A percentile compares a stretch with the other conserved stretches of the same genome.
These are phyloP conservation scores for Paraglomus occultum DNA, from an alignment of 192 early-diverging fungal genomes.

Conservation along the genomic window DNA sequence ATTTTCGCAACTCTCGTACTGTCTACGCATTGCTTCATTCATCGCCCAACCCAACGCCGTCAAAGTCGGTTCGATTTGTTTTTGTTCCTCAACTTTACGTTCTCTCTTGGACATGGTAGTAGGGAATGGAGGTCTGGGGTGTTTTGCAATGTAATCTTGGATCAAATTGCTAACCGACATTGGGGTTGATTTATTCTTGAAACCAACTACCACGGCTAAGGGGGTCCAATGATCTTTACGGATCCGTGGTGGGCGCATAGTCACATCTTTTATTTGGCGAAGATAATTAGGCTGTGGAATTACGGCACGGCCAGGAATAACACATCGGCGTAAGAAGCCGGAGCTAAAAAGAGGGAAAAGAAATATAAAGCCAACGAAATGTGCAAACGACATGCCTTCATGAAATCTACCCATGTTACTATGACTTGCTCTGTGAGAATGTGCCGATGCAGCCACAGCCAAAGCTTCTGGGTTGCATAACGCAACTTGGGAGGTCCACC, in stretches of 20 bases:
- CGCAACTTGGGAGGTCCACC: too few relatives aligned
- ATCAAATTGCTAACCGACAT: slow-evolving; percentile 29
- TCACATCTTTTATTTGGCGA: slow-evolving; percentile 17
- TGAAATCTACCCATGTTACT: too few relatives aligned
- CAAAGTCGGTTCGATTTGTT: slow-evolving; percentile 14
- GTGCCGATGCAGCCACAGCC: too few relatives aligned
- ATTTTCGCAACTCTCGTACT: slow-evolving; percentile 20
- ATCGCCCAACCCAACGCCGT: neutral
- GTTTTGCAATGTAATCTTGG: slow-evolving; percentile 26
- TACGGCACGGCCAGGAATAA: too few relatives aligned
- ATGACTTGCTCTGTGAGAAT: too few relatives aligned
- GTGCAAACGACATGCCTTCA: too few relatives aligned
- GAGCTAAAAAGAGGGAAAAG: too few relatives aligned
- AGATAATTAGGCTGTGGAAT: neutral
- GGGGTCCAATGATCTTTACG: slow-evolving; percentile 46
- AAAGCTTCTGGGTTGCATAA: too few relatives aligned
- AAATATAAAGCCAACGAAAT: too few relatives aligned
- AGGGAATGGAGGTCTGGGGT: slow-evolving; percentile 29
- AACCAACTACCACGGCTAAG: slow-evolving; percentile 39
- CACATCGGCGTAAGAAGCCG: too few relatives aligned
- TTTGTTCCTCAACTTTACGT: neutral
- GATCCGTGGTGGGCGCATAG: slow-evolving; percentile 32
- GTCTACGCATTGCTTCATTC: neutral
- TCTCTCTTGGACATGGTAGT: slow-evolving; percentile 21
- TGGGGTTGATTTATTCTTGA: slow-evolving; percentile 34